phyloP scores from a whole-genome alignment of 2,329 filamentous ascomycete genomes.

The Fusarium irregulare region DNA sequence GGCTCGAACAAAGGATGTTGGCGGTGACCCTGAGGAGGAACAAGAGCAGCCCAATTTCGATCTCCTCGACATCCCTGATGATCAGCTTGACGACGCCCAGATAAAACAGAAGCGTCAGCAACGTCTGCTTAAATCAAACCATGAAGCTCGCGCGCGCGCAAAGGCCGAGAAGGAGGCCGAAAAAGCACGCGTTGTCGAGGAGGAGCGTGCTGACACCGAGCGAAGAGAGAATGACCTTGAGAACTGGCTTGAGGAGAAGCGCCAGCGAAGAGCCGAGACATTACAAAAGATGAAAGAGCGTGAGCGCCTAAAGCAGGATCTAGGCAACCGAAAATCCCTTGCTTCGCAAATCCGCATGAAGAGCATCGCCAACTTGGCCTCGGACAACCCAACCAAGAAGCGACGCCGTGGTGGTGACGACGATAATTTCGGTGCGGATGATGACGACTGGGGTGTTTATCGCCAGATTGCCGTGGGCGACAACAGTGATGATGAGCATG shows the following conservation, averaged over 20 bases:
- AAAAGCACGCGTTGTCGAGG: conserved; percentile 83
- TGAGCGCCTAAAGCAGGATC: conserved; percentile 90
- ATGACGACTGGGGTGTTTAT: conserved; percentile 98
- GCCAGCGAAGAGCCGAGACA: conserved; percentile 75
- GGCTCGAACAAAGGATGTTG: conserved; percentile 92
- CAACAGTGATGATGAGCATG: conserved; percentile 86
- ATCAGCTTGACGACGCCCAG: conserved; percentile 89
- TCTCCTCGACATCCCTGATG: conserved; percentile 88
- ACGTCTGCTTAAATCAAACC: conserved; percentile 90
- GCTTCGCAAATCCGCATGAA: conserved; percentile 99
- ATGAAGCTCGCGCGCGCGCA: conserved; percentile 91
- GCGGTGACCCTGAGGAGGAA: conserved; percentile 82
- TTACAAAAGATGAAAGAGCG: conserved; percentile 92
- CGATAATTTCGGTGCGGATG: conserved; percentile 95
- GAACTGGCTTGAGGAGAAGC: conserved; percentile 85
- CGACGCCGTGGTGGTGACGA: conserved; percentile 89
- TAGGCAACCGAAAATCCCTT: conserved; percentile 95
- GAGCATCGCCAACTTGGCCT: conserved; percentile 93
- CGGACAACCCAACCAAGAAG: conserved; percentile 86
- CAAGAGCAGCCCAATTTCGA: conserved; percentile 87
- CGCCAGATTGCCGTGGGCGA: conserved; percentile 89
- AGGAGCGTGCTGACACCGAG: conserved; percentile 85
- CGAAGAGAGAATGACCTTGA: conserved; percentile 86
- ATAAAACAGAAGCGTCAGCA: conserved; percentile 95
- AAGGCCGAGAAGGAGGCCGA: conserved; percentile 97